Conservation (phyloP, 2,329 filamentous ascomycete species). For the Pleoardoris graminearum region DNA sequence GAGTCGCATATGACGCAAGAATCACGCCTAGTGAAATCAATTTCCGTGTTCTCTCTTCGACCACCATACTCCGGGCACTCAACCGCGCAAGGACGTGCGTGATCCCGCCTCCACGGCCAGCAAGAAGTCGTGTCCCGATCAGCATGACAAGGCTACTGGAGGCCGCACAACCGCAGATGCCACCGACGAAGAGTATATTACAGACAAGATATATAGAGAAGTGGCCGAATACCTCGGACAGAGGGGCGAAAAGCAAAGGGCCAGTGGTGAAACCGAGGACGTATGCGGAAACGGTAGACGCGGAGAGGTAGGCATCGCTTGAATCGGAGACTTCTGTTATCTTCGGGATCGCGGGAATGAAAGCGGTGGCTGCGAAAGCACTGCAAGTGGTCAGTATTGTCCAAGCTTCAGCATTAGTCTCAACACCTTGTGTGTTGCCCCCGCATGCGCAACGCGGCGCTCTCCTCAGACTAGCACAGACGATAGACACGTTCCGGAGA, state of each 20-base stretch:
- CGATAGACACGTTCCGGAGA: background rate
- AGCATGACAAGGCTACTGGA: conserved; percentile 7
- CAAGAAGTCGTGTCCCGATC: conserved; percentile 12
- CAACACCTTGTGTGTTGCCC: background rate
- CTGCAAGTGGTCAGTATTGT: background rate
- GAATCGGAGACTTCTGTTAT: conserved; percentile 20
- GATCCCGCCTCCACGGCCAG: conserved; percentile 12
- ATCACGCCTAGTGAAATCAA: conserved; percentile 15
- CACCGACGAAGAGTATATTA: conserved; percentile 12
- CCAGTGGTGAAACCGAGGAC: conserved; percentile 17
- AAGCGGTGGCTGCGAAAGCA: conserved; percentile 21
- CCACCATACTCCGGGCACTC: conserved; percentile 26
- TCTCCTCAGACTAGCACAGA: too few relatives aligned
- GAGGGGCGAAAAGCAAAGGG: conserved; percentile 19
- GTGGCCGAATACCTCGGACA: conserved; percentile 22
- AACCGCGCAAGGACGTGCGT: conserved; percentile 24
- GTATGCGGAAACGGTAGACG: conserved; percentile 17
- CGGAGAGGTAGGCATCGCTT: conserved; percentile 1
- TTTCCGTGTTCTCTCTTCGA: background rate
- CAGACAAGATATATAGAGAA: conserved; percentile 12
- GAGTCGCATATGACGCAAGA: conserved; percentile 12
- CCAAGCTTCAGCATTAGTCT: background rate
- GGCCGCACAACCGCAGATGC: conserved; percentile 12
- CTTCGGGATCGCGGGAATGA: conserved; percentile 8
- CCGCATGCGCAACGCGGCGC: too few relatives aligned